These are phyloP conservation scores for Nakazawaea pomicola DNA, from an alignment of 805 yeast genomes.

Conservation along the genomic window DNA sequence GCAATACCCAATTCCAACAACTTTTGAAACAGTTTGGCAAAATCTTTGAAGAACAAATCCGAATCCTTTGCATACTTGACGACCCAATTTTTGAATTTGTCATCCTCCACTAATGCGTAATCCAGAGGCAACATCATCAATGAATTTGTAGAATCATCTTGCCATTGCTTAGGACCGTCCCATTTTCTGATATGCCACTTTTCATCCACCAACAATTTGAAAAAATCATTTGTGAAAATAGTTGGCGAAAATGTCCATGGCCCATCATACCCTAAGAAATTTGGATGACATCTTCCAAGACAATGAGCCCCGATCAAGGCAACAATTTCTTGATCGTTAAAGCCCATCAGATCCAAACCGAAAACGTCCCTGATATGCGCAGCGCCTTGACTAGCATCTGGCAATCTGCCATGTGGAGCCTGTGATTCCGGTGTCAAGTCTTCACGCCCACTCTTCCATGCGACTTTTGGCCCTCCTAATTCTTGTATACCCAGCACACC, in stretches of 20 bases:
- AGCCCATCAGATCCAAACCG: conserved; percentile 34
- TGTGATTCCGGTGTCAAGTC: conserved; percentile 29
- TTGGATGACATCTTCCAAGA: conserved; percentile 42
- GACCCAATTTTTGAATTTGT: conserved; percentile 38
- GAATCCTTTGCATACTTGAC: conserved; percentile 46
- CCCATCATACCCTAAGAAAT: conserved; percentile 77
- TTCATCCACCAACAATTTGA: conserved; percentile 44
- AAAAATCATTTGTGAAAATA: conserved; percentile 70
- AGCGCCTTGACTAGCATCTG: conserved; percentile 42
- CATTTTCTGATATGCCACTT: conserved; percentile 58
- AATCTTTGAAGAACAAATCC: conserved; percentile 44
- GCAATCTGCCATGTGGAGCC: conserved; percentile 47
- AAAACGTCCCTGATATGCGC: conserved; percentile 42
- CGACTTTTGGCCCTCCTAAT: conserved; percentile 58
- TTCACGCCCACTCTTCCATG: conserved; percentile 49
- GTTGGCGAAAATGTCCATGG: conserved; percentile 88
- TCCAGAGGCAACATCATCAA: conserved; percentile 60
- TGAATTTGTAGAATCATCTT: conserved; percentile 50
- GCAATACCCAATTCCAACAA: conserved; percentile 70
- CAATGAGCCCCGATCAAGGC: conserved; percentile 44
- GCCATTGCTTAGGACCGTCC: conserved; percentile 60
- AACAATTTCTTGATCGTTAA: conserved; percentile 42
- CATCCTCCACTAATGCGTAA: conserved; percentile 45
- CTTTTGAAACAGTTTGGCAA: conserved; percentile 38
- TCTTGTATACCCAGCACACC: conserved; percentile 62